phyloP scores from a whole-genome alignment of 2,329 filamentous ascomycete species.

The Fusarium citri region DNA sequence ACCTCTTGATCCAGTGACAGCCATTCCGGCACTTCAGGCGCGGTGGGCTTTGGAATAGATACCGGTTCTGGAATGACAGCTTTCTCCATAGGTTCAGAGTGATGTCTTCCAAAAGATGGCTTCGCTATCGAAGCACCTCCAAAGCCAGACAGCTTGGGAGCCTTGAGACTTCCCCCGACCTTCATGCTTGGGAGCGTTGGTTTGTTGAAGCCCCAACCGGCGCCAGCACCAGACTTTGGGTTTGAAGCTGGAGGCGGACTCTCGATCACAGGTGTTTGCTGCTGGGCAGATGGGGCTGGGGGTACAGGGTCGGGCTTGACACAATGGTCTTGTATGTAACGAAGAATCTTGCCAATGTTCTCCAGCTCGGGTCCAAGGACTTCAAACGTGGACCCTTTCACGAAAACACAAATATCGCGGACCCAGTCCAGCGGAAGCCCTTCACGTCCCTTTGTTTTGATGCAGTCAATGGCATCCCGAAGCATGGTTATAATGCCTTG shows the following conservation, averaged over 20 bases:
- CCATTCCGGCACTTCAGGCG: background rate
- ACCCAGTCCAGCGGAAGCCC: conserved; percentile 1
- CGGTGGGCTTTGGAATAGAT: background rate
- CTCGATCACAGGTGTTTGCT: background rate
- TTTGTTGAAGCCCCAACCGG: background rate
- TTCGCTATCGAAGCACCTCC: background rate
- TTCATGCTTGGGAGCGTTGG: background rate
- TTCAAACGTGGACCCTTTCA: background rate
- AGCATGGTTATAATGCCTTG: background rate
- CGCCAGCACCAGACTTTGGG: background rate
- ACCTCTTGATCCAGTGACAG: background rate
- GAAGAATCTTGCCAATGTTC: background rate
- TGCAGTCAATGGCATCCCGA: conserved; percentile 2
- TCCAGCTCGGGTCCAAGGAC: background rate
- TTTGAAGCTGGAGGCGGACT: background rate
- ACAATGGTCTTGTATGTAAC: background rate
- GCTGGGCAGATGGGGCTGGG: background rate
- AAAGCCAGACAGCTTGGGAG: background rate
- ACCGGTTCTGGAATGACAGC: background rate
- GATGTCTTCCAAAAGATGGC: background rate
- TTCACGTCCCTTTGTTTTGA: background rate
- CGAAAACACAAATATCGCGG: background rate
- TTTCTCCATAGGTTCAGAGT: background rate
- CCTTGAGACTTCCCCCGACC: background rate
- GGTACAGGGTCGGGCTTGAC: background rate